Conservation (phyloP, 164 flowering plant species). For the Dillenia suffruticosa region DNA sequence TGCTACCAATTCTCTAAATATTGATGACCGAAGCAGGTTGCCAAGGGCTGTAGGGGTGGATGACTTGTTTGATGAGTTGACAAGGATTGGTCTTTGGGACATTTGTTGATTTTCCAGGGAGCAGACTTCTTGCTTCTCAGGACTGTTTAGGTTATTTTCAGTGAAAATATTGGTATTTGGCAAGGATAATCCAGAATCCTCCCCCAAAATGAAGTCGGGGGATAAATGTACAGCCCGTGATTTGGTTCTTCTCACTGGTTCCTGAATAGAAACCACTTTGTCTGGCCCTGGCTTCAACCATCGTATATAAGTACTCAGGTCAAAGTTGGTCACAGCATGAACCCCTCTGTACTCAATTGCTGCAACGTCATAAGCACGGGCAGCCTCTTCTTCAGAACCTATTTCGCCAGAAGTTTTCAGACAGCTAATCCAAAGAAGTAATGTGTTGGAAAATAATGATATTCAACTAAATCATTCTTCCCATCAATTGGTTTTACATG, state of each 20-base stretch:
- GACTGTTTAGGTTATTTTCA: constrained; percentile 12
- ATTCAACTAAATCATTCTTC: background rate
- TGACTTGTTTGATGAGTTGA: constrained; percentile 15
- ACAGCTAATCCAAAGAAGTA: too few relatives aligned
- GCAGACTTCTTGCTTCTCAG: constrained; percentile 12
- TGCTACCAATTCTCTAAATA: constrained; percentile 35
- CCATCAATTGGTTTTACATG: constrained; percentile 3
- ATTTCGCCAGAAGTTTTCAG: background rate
- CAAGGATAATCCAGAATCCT: too few relatives aligned
- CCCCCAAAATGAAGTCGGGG: too few relatives aligned
- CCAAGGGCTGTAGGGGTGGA: constrained; percentile 41
- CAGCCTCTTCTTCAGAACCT: constrained; percentile 40
- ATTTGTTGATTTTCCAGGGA: too few relatives aligned
- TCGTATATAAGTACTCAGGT: constrained; percentile 22
- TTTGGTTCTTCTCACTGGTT: too few relatives aligned
- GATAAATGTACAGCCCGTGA: too few relatives aligned
- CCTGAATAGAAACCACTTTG: too few relatives aligned
- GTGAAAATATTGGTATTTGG: background rate
- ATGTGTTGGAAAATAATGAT: too few relatives aligned
- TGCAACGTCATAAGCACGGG: constrained; percentile 30
- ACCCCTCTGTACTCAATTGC: constrained; percentile 33
- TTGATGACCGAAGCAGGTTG: constrained; percentile 38
- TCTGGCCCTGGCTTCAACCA: background rate
- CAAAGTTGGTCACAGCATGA: constrained; percentile 38
- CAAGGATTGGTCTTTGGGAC: constrained; percentile 6